phyloP scores from a whole-genome alignment of 2,329 filamentous ascomycete genomes.

The Leptographium wingfieldii region DNA sequence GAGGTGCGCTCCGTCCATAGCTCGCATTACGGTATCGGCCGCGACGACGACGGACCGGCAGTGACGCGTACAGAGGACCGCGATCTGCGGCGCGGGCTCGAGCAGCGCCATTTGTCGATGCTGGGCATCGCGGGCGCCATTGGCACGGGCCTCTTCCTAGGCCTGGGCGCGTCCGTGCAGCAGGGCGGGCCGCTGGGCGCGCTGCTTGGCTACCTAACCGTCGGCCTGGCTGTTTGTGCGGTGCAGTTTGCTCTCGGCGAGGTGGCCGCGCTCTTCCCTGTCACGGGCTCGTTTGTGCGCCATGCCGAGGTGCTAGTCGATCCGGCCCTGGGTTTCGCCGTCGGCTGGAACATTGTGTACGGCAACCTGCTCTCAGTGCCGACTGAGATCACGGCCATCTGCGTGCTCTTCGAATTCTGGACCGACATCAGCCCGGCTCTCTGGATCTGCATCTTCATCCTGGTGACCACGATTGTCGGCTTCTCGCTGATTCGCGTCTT shows the following conservation, averaged over 20 bases:
- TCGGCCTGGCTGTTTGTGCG: conserved; percentile 61
- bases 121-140: conserved; percentile 39
- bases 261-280: conserved; percentile 67
- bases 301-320: conserved; percentile 45
- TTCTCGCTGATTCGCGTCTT: conserved; percentile 41
- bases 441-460: conserved; percentile 33
- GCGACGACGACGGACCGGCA: not conserved
- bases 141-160: conserved; percentile 61
- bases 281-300: conserved; percentile 59
- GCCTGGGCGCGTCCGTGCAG: conserved; percentile 48
- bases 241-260: conserved; percentile 61
- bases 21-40: not conserved
- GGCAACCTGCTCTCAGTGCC: conserved; percentile 35
- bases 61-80: conserved; percentile 7
- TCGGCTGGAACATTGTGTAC: conserved; percentile 40
- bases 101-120: conserved; percentile 32
- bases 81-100: conserved; percentile 16
- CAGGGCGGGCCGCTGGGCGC: conserved; percentile 53
- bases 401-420: conserved; percentile 52
- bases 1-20: not conserved
- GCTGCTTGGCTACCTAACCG: conserved; percentile 55
- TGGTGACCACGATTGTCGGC: conserved; percentile 41
- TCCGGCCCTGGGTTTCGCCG: conserved; percentile 31
- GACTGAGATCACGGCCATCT: conserved; percentile 42
- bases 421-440: conserved; percentile 25